A percentile compares a stretch with the other conserved stretches of the same genome.
Conservation (phyloP, 2,329 filamentous ascomycete genomes). For the Fusarium robinianum region DNA sequence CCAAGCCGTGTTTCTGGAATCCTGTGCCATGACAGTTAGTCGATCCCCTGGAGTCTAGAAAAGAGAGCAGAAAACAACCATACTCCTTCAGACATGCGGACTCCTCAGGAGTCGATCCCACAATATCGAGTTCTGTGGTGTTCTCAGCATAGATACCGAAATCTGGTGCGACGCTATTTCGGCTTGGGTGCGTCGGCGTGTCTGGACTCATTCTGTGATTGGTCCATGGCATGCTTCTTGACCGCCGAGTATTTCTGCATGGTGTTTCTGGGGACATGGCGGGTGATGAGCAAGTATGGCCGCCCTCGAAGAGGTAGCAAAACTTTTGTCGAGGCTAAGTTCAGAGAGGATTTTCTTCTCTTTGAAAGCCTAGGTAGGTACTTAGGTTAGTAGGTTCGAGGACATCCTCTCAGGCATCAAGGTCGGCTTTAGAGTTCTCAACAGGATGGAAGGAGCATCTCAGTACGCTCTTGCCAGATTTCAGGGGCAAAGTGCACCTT, state of each 20-base stretch:
- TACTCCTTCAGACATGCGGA: constrained; percentile 23
- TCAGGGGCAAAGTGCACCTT: too few species aligned
- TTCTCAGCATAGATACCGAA: not conserved
- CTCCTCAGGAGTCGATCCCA: constrained; percentile 19
- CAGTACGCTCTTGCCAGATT: too few species aligned
- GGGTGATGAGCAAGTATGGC: too few species aligned
- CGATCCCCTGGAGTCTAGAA: too few species aligned
- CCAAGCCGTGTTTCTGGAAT: constrained; percentile 27
- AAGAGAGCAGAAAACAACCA: not conserved
- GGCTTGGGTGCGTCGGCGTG: not conserved
- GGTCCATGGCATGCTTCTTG: constrained; percentile 6
- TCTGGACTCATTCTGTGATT: too few species aligned
- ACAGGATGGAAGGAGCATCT: too few species aligned
- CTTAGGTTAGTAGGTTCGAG: too few species aligned
- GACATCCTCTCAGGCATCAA: not conserved
- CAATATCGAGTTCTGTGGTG: not conserved
- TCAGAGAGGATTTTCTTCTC: too few species aligned
- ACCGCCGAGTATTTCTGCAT: not conserved
- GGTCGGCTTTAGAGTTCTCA: too few species aligned
- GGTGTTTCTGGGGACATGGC: not conserved
- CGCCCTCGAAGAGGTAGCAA: too few species aligned
- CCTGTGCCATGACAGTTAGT: constrained; percentile 11
- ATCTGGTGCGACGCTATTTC: not conserved
- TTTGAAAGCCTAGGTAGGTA: too few species aligned
- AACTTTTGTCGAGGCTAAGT: too few species aligned